Evolutionary conservation across 1,139 yeast genomes (phyloP).

Genomic region (Taiozyma sp.): DNA sequence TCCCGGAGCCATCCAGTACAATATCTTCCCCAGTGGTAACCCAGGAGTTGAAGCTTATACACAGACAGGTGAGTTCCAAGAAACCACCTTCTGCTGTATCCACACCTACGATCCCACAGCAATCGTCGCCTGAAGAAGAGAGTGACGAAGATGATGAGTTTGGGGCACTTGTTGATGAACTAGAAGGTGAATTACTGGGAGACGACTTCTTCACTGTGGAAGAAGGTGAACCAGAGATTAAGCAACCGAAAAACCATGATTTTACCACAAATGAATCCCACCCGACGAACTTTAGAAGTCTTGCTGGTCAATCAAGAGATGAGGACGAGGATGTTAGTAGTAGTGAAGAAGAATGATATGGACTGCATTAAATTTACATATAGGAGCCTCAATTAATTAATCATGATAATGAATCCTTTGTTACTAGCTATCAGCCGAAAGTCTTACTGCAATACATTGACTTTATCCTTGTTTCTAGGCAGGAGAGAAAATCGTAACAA

Average conservation of each 20-base stretch:
- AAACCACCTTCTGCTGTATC: constrained; percentile 15
- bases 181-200: constrained; percentile 18
- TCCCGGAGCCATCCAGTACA: background rate
- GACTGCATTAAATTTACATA: background rate
- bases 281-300: constrained; percentile 19
- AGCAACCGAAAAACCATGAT: background rate
- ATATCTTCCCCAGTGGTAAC: constrained; percentile 2
- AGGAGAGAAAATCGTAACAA: no score
- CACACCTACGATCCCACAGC: constrained; percentile 9
- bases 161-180: constrained; percentile 18
- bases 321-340: constrained; percentile 20
- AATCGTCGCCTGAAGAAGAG: background rate
- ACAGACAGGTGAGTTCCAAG: constrained; percentile 11
- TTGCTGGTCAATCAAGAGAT: constrained; percentile 15
- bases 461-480: no score
- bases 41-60: constrained; percentile 2
- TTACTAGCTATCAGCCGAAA: background rate
- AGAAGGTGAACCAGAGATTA: constrained; percentile 4
- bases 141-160: constrained; percentile 14
- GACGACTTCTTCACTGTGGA: constrained; percentile 15
- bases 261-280: constrained; percentile 1
- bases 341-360: constrained; percentile 19
- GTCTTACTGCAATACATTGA: no score
- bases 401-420: background rate
- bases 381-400: background rate